Evolutionary conservation across 768 basidiomycete species (phyloP), one percentile per base, ranked within the genome.

Genomic region (Daedaleopsis sinensis): DNA sequence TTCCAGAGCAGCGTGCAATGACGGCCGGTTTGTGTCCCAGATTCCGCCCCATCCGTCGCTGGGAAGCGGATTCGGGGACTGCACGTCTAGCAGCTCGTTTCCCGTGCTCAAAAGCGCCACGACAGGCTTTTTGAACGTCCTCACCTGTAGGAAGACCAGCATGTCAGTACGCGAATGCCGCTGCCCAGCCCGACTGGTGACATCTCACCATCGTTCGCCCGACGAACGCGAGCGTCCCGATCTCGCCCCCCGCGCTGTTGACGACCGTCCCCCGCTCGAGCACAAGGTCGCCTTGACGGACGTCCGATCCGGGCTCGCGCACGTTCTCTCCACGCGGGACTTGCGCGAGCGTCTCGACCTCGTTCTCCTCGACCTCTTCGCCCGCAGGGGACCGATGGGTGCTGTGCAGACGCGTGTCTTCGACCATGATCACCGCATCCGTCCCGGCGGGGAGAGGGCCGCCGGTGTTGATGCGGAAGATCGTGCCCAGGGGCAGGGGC

Each of bases 341-440:
- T 61, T 86, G 83, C 1, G 76, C 87, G 2, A 93, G 78, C 0
- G 86, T 86, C 67, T 84, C 83, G 1, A 96, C 85, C 62, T 86
- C 82, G 24, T 79, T 77, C 72, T 96, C 93, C 68, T 95, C 93
- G 2, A 78, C 75, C 61, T 80, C 76, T 37, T 72, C 65, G 18
- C 76, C 75, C 19, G 76, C 71, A 3, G 68, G 67, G 35, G 78
- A 77, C 51, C 76, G 72, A 55, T 74, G 62, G 1, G 83, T 82
- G 2, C 84, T 84, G n/a, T 85, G 78, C 8, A 96, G 79, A 58
- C 84, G 82, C 0, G 94, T 96, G 71, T 96, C 94, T 74, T 96
- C 94, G 19, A 96, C 94, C 93, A 95, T 96, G 72, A 96, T 87
- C 2, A 94, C 88, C 0, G 91, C 77, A 69, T 95, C 88, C 8